phyloP scores from a whole-genome alignment of 2,329 filamentous ascomycete species.

The Colletotrichum acutatum region DNA sequence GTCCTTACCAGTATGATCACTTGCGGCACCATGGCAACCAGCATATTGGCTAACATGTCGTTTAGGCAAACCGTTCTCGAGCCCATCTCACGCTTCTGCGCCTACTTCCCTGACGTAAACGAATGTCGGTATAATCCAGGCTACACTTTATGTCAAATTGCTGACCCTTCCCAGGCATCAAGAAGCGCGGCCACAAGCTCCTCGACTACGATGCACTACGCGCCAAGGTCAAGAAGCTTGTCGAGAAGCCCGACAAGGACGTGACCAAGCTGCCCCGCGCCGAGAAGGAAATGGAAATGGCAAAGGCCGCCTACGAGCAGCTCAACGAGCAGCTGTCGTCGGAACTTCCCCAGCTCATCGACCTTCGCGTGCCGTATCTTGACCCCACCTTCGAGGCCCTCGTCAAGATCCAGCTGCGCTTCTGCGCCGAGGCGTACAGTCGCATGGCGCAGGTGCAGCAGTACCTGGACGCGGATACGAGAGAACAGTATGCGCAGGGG shows the following conservation, averaged over 20 bases:
- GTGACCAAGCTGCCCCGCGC: constrained; percentile 94
- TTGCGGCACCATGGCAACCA: constrained; percentile 11
- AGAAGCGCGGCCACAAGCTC: constrained; percentile 98
- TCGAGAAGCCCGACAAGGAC: constrained; percentile 99
- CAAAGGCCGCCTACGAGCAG: constrained; percentile 92
- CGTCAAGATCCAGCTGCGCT: constrained; percentile 97
- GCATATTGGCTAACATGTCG: constrained; percentile 25
- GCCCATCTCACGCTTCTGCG: constrained; percentile 94
- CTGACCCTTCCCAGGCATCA: constrained; percentile 72
- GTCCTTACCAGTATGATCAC: constrained; percentile 79
- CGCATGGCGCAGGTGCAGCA: constrained; percentile 99
- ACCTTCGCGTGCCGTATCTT: constrained; percentile 94
- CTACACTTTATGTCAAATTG: not conserved
- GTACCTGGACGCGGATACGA: constrained; percentile 93
- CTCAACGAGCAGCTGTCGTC: constrained; percentile 95
- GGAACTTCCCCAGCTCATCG: constrained; percentile 95
- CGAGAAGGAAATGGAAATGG: constrained; percentile 96
- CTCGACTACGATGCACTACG: constrained; percentile 97
- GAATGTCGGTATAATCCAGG: constrained; percentile 71
- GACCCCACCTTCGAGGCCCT: constrained; percentile 97
- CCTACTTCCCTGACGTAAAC: constrained; percentile 99
- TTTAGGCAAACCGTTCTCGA: constrained; percentile 88
- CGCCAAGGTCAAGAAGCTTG: constrained; percentile 95
- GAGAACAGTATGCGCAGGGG: constrained; percentile 95
- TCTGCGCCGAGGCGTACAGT: constrained; percentile 97